Evolutionary conservation across 2,329 filamentous ascomycete genomes (phyloP), one percentile per base, ranked within the genome.

Genomic region (Claviceps citrina): DNA sequence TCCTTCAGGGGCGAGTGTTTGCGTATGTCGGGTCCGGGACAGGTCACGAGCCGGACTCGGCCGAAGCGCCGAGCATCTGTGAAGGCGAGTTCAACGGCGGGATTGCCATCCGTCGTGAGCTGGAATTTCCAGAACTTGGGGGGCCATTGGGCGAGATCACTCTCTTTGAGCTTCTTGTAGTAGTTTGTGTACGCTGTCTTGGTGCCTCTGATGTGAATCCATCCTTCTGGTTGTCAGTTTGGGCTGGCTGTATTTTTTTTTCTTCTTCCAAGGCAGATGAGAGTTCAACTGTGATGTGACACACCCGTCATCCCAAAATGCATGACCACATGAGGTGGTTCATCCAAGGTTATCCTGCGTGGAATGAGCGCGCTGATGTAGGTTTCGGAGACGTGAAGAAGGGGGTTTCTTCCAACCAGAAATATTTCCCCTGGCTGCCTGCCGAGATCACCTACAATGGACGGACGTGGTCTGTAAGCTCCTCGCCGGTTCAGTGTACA

Each of bases 341-440:
- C 82, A 28, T 84, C 78, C 18, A 96, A 49, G 0, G 55, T 58
- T 20, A 65, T 60, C 63, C 62, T 64, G n/a, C 6, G 19, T 9
- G 8, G 5, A 20, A 24, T 39, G 22, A 41, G 42, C 38, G 35
- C 38, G 32, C 18, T 5, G 10, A 15, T 27, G 56, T 16, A 63
- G 59, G 60, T 58, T 62, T 18, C 10, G 12, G 7, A 15, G 16
- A 12, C n/a, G n/a, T n/a, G n/a, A n/a, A n/a, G n/a, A n/a, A n/a
- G n/a, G n/a, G n/a, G n/a, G n/a, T n/a, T n/a, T n/a, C n/a, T n/a
- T 12, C 41, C n/a, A 28, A 73, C 77, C 91, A 98, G 58, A 98
- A 96, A 56, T 96, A 96, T 70, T 96, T 98, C 8, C 91, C 91
- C 57, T 95, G 91, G 44, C 82, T 85, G 4, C 82, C 83, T 4